Base-by-base conservation (phyloP, 352 stramenopile species). In the Pythium apleroticum region DNA sequence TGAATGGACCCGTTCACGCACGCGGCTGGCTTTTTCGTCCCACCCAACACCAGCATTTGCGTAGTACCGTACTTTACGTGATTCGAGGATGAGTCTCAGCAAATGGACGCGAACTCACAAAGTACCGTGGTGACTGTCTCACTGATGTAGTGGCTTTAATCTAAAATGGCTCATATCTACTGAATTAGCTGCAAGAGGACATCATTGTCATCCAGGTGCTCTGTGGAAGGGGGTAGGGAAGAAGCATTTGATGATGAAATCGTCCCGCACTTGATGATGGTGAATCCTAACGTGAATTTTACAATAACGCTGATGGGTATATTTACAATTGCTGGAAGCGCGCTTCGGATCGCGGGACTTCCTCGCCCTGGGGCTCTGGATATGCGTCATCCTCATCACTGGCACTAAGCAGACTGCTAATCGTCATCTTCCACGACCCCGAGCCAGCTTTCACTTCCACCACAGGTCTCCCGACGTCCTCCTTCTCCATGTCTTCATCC, bases 401-500 rank as follows among this genome's bases (percentile, higher is more conserved):
- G 0, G 60, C 24, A 35, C 43, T 63, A 5, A 69, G 62, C 30
- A 69, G 57, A 41, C 55, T 69, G 39, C 62, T 63, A 10, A 69
- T 41, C 11, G 49, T 63, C 62, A 69, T 63, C 30, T 69, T 63
- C 62, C 62, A 69, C 14, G 60, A 52, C 52, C 8, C 28, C n/a
- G 52, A 59, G 1, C 30, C 22, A 28, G 12, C 4, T 7, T 37
- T 52, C 19, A 27, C 19, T 5, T 46, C 52, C 7, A 30, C 30
- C 14, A 22, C 52, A 1, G 52, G 33, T 9, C 11, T 27, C 12
- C 17, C 35, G 4, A 60, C 30, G 35, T 22, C 39, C 10, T 39
- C 33, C 33, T 22, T 17, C 10, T 39, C 33, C 33, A 39, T 39
- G 33, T 39, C 33, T 2, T 17, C 4, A 10, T 39, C 33, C 33